Conservation (phyloP, 768 basidiomycete genomes). For the Xanthoconium stramineum region DNA sequence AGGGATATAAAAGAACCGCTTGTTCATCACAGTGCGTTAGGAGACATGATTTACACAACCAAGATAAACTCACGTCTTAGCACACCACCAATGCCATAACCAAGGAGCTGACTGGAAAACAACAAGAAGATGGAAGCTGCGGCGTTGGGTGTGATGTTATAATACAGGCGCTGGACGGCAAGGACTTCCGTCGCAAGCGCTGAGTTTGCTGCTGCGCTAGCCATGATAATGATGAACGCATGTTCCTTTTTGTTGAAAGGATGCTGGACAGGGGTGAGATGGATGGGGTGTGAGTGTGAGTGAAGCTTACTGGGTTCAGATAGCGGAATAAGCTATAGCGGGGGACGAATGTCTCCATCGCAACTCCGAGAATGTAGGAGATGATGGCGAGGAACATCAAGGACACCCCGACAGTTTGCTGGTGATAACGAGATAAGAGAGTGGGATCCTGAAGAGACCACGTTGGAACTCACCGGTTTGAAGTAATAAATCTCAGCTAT, state of each 20-base stretch:
- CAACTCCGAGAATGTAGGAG: conserved; percentile 49
- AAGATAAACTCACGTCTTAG: conserved; percentile 39
- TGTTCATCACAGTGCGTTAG: conserved; percentile 3
- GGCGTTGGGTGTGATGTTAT: conserved; percentile 48
- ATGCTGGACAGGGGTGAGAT: conserved; percentile 31
- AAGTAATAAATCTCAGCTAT: conserved; percentile 59
- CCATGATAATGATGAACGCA: conserved; percentile 56
- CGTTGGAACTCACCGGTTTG: conserved; percentile 40
- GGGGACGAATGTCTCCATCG: conserved; percentile 45
- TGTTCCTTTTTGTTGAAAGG: conserved; percentile 62
- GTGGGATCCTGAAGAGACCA: background rate
- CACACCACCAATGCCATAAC: conserved; percentile 54
- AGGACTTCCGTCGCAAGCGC: conserved; percentile 54
- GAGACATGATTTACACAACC: background rate
- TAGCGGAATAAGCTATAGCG: conserved; percentile 43
- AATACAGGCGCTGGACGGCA: conserved; percentile 53
- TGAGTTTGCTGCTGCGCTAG: conserved; percentile 51
- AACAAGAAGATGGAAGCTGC: conserved; percentile 44
- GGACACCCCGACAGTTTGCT: conserved; percentile 53
- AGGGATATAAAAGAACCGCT: conserved; percentile 39
- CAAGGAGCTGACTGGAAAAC: conserved; percentile 35
- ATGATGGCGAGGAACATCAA: conserved; percentile 53
- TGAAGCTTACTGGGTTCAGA: conserved; percentile 42
- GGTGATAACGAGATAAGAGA: background rate
- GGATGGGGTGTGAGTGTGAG: background rate